Percentiles rank a stretch among this genome's conserved stretches.
These are phyloP conservation scores for Cadophora sp. DNA, from an alignment of 2,329 filamentous ascomycete species.

Conservation along the genomic window DNA sequence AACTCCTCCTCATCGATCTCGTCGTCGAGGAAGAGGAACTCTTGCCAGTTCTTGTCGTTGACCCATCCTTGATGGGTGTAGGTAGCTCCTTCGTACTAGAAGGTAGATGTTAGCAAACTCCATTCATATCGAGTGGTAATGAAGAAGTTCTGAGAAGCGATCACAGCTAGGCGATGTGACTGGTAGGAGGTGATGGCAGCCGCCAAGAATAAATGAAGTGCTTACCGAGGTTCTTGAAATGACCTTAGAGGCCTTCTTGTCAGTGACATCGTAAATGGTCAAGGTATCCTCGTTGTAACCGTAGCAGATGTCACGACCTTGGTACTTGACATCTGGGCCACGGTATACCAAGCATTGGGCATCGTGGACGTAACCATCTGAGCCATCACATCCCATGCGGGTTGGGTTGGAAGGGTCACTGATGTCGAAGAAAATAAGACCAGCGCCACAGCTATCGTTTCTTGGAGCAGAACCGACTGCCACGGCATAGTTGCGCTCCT, in stretches of 20 bases:
- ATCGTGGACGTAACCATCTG: slow-evolving; percentile 48
- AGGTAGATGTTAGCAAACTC: not conserved
- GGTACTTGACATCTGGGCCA: slow-evolving; percentile 34
- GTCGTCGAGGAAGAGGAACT: slow-evolving; percentile 28
- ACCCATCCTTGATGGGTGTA: slow-evolving; percentile 58
- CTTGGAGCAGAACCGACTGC: slow-evolving; percentile 48
- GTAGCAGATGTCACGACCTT: slow-evolving; percentile 34
- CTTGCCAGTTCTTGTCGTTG: slow-evolving; percentile 24
- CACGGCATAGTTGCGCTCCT: slow-evolving; percentile 46
- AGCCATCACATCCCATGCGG: slow-evolving; percentile 52
- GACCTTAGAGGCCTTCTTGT: slow-evolving; percentile 46
- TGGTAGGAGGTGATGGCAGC: too few species aligned
- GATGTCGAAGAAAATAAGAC: slow-evolving; percentile 58
- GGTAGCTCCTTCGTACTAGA: slow-evolving; percentile 53
- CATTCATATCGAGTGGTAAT: not conserved
- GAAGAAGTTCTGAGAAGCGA: not conserved
- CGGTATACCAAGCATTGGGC: slow-evolving; percentile 48
- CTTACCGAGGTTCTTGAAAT: slow-evolving; percentile 51
- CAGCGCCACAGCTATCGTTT: slow-evolving; percentile 49
- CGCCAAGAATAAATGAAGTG: not conserved
- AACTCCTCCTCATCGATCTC: slow-evolving; percentile 51
- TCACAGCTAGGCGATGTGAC: too few species aligned
- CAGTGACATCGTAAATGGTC: slow-evolving; percentile 53
- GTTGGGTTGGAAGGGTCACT: slow-evolving; percentile 53
- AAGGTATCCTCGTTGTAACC: slow-evolving; percentile 46